phyloP scores from a whole-genome alignment of 768 basidiomycete species.

The Gymnopilus junonius region DNA sequence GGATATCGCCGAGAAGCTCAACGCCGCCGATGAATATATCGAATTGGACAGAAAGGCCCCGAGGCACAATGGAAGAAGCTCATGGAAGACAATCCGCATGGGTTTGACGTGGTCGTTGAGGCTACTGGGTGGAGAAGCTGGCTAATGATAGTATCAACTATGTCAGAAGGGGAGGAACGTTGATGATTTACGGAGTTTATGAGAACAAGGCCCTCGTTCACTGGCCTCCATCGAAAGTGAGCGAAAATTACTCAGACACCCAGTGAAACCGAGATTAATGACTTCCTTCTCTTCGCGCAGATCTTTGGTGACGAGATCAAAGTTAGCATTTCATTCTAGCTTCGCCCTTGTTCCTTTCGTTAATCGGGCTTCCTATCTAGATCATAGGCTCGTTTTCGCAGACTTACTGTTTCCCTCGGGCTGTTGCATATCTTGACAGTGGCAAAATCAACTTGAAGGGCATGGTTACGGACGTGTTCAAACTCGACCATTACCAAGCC shows the following conservation, averaged over 20 bases:
- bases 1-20: constrained; percentile 79
- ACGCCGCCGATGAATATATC: constrained; percentile 84
- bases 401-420: constrained; percentile 88
- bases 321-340: constrained; percentile 27
- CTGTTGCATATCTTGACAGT: constrained; percentile 86
- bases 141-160: constrained; percentile 92
- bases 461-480: constrained; percentile 70
- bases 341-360: constrained; percentile 19
- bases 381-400: constrained; percentile 94
- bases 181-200: constrained; percentile 93
- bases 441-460: constrained; percentile 83
- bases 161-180: constrained; percentile 81
- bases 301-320: constrained; percentile 72
- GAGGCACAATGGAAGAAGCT: constrained; percentile 80
- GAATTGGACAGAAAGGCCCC: constrained; percentile 78
- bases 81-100: constrained; percentile 82
- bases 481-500: constrained; percentile 68
- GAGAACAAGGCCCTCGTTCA: constrained; percentile 82
- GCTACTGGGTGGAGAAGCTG: constrained; percentile 80
- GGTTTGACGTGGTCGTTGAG: constrained; percentile 84
- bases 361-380: constrained; percentile 35
- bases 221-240: constrained; percentile 87
- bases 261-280: neutral
- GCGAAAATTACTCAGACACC: constrained; percentile 33
- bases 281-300: constrained; percentile 24